These are phyloP conservation scores for Lentinula boryana DNA, from an alignment of 768 basidiomycete species.

Conservation along the genomic window DNA sequence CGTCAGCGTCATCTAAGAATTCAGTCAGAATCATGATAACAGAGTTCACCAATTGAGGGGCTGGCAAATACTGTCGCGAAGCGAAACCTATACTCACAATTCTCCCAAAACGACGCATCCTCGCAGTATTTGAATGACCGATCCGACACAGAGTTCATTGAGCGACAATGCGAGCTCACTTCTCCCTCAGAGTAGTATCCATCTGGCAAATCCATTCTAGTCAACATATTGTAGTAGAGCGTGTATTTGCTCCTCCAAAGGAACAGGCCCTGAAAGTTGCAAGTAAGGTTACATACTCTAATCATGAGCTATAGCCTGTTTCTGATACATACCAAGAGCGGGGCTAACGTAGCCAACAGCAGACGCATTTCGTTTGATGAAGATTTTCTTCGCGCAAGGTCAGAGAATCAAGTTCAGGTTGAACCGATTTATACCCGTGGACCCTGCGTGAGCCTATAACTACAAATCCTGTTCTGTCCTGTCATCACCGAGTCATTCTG, in stretches of 20 bases:
- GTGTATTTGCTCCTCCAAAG: conserved; percentile 37
- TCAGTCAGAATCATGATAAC: too few relatives aligned
- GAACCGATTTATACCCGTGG: too few relatives aligned
- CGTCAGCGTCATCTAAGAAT: conserved; percentile 27
- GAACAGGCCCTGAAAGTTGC: conserved; percentile 9
- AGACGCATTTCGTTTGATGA: background rate
- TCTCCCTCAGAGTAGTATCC: conserved; percentile 49
- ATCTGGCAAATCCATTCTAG: conserved; percentile 35
- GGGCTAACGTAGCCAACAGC: background rate
- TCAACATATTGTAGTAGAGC: conserved; percentile 35
- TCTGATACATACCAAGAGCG: conserved; percentile 14
- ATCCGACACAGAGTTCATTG: conserved; percentile 24
- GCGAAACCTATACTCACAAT: background rate
- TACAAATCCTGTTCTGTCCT: too few relatives aligned
- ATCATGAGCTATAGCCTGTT: conserved; percentile 14
- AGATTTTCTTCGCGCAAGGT: too few relatives aligned
- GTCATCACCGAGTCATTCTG: too few relatives aligned
- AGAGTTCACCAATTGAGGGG: too few relatives aligned
- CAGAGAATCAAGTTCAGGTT: too few relatives aligned
- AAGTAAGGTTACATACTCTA: background rate
- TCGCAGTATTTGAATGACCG: conserved; percentile 51
- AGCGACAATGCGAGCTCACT: conserved; percentile 38
- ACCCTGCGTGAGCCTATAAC: too few relatives aligned
- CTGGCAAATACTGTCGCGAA: too few relatives aligned
- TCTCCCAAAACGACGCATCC: conserved; percentile 61